Conservation (phyloP, 805 yeast genomes). For the Nematodospora valgi region DNA sequence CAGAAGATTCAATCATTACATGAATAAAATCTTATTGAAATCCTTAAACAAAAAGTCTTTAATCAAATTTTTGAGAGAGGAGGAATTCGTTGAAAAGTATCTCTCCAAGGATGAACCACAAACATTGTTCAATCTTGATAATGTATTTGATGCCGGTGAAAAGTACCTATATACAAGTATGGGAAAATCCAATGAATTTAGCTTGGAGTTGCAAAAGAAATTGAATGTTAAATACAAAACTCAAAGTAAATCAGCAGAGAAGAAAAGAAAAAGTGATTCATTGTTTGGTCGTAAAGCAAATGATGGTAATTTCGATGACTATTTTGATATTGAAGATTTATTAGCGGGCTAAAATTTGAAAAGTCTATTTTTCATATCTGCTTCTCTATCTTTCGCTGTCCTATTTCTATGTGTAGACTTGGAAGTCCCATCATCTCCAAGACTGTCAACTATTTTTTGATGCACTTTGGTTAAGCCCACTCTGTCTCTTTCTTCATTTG, state of each 20-base stretch:
- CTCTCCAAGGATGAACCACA: conserved; percentile 16
- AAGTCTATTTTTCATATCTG: conserved; percentile 34
- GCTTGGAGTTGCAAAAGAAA: conserved; percentile 17
- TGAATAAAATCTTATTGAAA: conserved; percentile 21
- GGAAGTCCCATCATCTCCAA: conserved; percentile 40
- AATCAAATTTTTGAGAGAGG: conserved; percentile 19
- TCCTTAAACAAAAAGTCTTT: conserved; percentile 20
- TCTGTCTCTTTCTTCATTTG: conserved; percentile 28
- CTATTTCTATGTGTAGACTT: conserved; percentile 32
- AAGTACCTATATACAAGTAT: conserved; percentile 4
- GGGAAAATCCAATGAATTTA: conserved; percentile 9
- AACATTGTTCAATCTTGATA: conserved; percentile 30
- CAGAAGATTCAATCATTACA: conserved; percentile 21
- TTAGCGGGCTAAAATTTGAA: conserved; percentile 24
- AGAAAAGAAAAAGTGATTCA: background rate
- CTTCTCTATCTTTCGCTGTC: conserved; percentile 44
- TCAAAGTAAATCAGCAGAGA: conserved; percentile 15
- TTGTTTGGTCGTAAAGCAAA: background rate
- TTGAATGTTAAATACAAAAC: conserved; percentile 21
- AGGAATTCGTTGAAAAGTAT: conserved; percentile 20
- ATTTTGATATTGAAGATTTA: conserved; percentile 10
- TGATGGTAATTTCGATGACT: conserved; percentile 9
- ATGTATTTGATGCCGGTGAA: conserved; percentile 16
- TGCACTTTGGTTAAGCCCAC: conserved; percentile 24
- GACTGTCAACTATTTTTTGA: conserved; percentile 26